Evolutionary conservation across 139 green algal genomes (phyloP), one percentile per base, ranked within the genome.

Genomic region (Nannochloris sp.): DNA sequence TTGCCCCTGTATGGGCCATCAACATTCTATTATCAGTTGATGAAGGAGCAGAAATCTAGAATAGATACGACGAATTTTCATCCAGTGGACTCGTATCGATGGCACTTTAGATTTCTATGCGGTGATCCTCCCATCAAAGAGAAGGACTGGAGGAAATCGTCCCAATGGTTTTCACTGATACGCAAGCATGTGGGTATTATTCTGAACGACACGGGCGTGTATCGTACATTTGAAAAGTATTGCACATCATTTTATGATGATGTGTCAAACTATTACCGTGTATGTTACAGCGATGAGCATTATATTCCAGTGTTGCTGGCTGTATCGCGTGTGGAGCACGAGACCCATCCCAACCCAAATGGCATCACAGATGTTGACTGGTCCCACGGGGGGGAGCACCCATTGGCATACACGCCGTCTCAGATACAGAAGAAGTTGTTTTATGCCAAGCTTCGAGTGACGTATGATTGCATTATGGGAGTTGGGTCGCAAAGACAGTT

Each of bases 261-360:
- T 5, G 67, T 61, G 24, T 65, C 70, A 60, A n/a, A 50, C 21
- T 49, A 43, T 24, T 57, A 36, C 19, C 24, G 68, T 4, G 68
- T 69, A 25, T 75, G 68, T 44, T 69, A 63, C 37, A 62, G 44
- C 0, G 68, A 70, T 29, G 68, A 75, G 58, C 70, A 76, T 55
- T 76, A 72, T 57, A 60, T 76, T 36, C 40, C 70, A 55, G 72
- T 64, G 2, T 43, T 76, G 34, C 44, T 76, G 12, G 57, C 63
- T 4, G 16, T 55, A 16, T 34, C 68, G 7, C 12, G 25, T 2
- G 43, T 18, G 43, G 27, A 23, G 14, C 12, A 61, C 15, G 34
- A 59, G 62, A n/a, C 62, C 56, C 18, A 27, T 53, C 18, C 27
- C 18, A 23, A 34, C 46, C 12, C 59, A 60, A 66, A 75, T 37